Evolutionary conservation across 2,329 filamentous ascomycete genomes (phyloP), one percentile per base, ranked within the genome.

Genomic region (Phialemoniopsis sp.): DNA sequence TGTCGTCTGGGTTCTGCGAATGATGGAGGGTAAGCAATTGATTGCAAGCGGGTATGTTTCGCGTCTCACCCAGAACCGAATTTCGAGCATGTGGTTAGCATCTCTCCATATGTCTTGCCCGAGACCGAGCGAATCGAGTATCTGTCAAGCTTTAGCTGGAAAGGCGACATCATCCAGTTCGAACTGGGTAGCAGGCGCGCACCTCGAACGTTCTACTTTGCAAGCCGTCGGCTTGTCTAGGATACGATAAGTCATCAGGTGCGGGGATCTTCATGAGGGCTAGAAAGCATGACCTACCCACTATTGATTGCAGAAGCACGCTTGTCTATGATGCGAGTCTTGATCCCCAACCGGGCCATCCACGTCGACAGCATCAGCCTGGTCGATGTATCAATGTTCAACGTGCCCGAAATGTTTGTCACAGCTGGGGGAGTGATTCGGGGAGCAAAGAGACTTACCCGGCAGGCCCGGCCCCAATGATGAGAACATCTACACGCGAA

Each of bases 71-170:
- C 3, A 13, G 29, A 13, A 3, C n/a, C 13, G 8, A n/a, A 31
- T 37, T 30, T 29, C 82, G 18, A 84, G 67, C 65, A 86, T 76
- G 51, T 80, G 80, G 53, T 84, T 85, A 10, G 76, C 71, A 49
- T 87, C 82, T 35, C 79, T 80, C 74, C 78, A 80, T 2, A 72
- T 73, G 3, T 73, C 63, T 44, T 86, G 74, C 3, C 68, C 79
- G 42, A 89, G 76, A 1, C 78, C 83, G 48, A 89, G 84, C 36
- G 76, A 80, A 49, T 89, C 81, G 40, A 88, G 77, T n/a, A 89
- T 85, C 57, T 89, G 19, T 36, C 18, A 36, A 26, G 13, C 16
- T n/a, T n/a, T n/a, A n/a, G n/a, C n/a, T n/a, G n/a, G n/a, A n/a
- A n/a, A n/a, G n/a, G n/a, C n/a, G n/a, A n/a, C n/a, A n/a, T n/a